These are phyloP conservation scores for Aspergillus sp. DNA, from an alignment of 2,329 filamentous ascomycete genomes.

Conservation along the genomic window DNA sequence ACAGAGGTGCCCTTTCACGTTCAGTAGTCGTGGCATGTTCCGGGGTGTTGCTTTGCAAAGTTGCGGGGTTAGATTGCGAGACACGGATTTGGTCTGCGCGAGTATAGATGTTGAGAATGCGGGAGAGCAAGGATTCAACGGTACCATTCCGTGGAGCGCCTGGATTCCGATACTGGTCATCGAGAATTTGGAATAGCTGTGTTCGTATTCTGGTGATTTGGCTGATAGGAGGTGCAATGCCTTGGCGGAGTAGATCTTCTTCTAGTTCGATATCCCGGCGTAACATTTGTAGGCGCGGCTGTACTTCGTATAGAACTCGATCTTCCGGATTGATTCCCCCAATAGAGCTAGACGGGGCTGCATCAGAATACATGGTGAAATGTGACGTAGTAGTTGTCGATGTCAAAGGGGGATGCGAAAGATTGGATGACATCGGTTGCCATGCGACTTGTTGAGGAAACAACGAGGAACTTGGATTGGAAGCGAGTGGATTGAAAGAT, in stretches of 20 bases:
- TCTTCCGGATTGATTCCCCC: too few relatives aligned
- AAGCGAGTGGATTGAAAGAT: conserved; percentile 1
- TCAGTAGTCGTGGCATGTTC: conserved; percentile 4
- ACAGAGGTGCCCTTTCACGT: conserved; percentile 22
- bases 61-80: conserved; percentile 8
- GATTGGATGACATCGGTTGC: conserved; percentile 3
- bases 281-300: conserved; percentile 13
- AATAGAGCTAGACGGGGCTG: neutral
- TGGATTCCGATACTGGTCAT: conserved; percentile 25
- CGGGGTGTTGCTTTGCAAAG: conserved; percentile 6
- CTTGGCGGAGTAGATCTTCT: conserved; percentile 24
- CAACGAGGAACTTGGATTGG: neutral
- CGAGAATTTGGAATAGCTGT: conserved; percentile 27
- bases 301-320: neutral
- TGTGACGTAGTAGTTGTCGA: neutral
- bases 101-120: conserved; percentile 24
- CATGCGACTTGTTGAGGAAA: conserved; percentile 2
- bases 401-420: conserved; percentile 1
- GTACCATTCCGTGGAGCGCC: conserved; percentile 16
- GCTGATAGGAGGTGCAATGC: conserved; percentile 23
- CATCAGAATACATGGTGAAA: neutral
- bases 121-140: conserved; percentile 23
- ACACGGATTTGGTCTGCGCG: conserved; percentile 28
- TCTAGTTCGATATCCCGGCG: conserved; percentile 18
- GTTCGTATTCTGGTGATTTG: conserved; percentile 24